Conservation (phyloP, 805 yeast species). For the Kodamaea neixiangensis region DNA sequence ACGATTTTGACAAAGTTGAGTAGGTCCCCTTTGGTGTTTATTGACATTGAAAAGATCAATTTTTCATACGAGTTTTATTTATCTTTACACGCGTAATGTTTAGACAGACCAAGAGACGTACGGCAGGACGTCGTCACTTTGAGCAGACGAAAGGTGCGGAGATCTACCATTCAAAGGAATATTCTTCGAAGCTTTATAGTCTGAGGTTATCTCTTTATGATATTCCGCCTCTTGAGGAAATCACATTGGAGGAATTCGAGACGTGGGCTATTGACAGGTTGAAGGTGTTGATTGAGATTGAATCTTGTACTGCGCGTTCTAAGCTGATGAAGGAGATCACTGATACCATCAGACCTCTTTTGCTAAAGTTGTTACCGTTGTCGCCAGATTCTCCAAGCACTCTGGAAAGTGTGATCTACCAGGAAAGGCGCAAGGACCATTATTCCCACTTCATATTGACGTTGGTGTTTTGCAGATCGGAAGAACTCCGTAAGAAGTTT, state of each 20-base stretch:
- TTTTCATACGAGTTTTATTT: background rate
- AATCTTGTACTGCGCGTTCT: conserved; percentile 67
- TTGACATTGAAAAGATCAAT: background rate
- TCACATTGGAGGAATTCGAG: conserved; percentile 91
- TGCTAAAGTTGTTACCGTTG: conserved; percentile 68
- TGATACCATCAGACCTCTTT: conserved; percentile 59
- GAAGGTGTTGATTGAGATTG: conserved; percentile 80
- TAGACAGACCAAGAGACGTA: conserved; percentile 71
- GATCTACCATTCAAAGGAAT: conserved; percentile 27
- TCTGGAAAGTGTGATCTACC: conserved; percentile 37
- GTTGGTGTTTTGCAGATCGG: conserved; percentile 84
- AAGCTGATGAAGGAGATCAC: conserved; percentile 67
- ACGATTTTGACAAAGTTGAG: background rate
- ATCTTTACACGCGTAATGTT: conserved; percentile 43
- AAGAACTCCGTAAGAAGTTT: conserved; percentile 80
- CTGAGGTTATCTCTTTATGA: conserved; percentile 73
- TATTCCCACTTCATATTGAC: conserved; percentile 88
- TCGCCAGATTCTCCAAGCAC: conserved; percentile 34
- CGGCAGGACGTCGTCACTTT: conserved; percentile 72
- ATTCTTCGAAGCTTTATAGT: conserved; percentile 44
- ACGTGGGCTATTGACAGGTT: conserved; percentile 93
- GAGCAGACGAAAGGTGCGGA: conserved; percentile 34
- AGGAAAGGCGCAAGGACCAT: conserved; percentile 84
- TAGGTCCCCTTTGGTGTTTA: background rate
- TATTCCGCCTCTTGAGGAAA: conserved; percentile 77